Base-by-base conservation (phyloP, 345 rosid species). In the Triadica sebifera region DNA sequence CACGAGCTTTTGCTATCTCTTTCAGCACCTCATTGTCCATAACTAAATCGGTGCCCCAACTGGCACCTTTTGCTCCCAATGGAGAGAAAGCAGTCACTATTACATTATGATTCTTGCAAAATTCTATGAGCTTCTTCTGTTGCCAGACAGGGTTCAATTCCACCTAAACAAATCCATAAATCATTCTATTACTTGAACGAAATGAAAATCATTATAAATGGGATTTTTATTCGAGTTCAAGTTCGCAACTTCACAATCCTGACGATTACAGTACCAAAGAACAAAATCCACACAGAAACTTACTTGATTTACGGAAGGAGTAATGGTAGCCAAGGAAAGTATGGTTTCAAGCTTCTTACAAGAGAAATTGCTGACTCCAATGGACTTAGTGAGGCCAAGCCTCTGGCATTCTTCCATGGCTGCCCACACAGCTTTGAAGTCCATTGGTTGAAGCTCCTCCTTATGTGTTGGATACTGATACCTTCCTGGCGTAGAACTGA, bases 61-160 rank as follows among this genome's bases (percentile, higher is more conserved):
- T 52, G 19, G 74, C 0, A 47, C 83, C 83, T 55, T 37, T 12
- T 24, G 77, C 74, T 59, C 74, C 77, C 73, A 67, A 47, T 17
- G 83, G 77, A 61, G 73, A 71, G 60, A 15, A 80, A n/a, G 77
- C 77, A 51, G 74, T 71, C 24, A 75, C 29, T 12, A 43, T 58
- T 2, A 75, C 25, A 56, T 41, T 43, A 10, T 66, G 73, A 0
- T 16, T 25, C 8, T 72, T 66, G 62, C 79, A 80, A 34, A 74
- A 70, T 8, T 65, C 78, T 22, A 46, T 25, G n/a, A 58, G 63
- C 63, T 58, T 58, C 63, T 24, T 58, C 63, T 58, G 63, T 24
- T 58, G 63, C 63, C 63, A 58, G 3, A 60, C 8, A 4, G 65
- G 65, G 20, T 29, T 61, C 45, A 61, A 12, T 8, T 61, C 65